Conservation (phyloP, 768 basidiomycete species). For the Boletus sp. region DNA sequence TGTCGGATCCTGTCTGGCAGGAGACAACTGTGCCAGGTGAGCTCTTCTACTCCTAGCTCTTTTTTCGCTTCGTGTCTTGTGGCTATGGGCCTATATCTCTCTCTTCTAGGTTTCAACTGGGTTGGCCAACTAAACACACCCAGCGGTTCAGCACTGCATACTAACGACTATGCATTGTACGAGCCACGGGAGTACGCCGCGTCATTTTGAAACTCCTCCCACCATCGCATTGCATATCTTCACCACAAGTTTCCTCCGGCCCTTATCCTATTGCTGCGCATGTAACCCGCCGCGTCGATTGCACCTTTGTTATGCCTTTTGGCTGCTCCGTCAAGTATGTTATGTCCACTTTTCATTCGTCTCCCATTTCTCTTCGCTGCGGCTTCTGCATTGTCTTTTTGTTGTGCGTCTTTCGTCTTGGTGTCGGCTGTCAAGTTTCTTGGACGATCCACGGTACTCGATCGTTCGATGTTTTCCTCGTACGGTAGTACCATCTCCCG, state of each 20-base stretch:
- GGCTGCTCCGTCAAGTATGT: not conserved
- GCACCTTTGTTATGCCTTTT: not conserved
- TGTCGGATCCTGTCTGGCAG: conserved; percentile 56
- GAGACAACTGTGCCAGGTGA: conserved; percentile 54
- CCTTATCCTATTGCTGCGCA: not conserved
- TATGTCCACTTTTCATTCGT: not conserved
- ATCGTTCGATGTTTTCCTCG: not conserved
- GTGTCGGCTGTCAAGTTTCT: not conserved
- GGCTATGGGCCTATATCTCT: not conserved
- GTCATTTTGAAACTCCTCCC: conserved; percentile 1
- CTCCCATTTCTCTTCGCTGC: not conserved
- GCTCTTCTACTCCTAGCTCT: too few species aligned
- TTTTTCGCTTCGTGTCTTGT: too few species aligned
- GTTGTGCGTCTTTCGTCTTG: not conserved
- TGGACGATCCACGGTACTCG: not conserved
- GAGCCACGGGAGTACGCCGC: conserved; percentile 17
- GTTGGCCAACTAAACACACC: conserved; percentile 28
- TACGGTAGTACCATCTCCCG: not conserved
- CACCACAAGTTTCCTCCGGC: not conserved
- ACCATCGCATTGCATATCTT: not conserved
- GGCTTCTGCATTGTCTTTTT: not conserved
- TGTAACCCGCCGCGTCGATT: not conserved
- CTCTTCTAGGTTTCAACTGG: conserved; percentile 34
- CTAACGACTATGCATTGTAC: conserved; percentile 30
- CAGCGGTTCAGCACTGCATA: conserved; percentile 14